Percentiles rank a stretch among this genome's conserved stretches.
These are phyloP conservation scores for Favolaschia claudopus DNA, from an alignment of 768 basidiomycete species.

Conservation along the genomic window DNA sequence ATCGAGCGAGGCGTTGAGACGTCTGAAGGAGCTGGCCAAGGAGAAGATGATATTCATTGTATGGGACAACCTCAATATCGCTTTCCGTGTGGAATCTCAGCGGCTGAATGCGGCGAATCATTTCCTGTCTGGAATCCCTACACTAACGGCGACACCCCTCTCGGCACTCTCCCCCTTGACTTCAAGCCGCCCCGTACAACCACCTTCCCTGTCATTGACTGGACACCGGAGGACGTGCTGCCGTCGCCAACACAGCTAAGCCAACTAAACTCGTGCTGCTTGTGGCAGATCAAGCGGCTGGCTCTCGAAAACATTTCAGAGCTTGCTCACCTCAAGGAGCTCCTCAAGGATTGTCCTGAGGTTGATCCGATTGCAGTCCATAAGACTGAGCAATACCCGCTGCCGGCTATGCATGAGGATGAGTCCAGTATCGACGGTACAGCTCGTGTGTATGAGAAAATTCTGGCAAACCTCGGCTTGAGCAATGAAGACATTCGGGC, in stretches of 20 bases:
- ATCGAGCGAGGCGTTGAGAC: not conserved
- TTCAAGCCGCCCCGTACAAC: constrained; percentile 3
- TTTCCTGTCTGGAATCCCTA: constrained; percentile 28
- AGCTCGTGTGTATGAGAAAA: constrained; percentile 16
- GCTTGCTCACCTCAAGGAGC: not conserved
- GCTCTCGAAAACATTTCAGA: constrained; percentile 5
- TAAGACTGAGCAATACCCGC: constrained; percentile 14
- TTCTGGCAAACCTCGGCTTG: constrained; percentile 5
- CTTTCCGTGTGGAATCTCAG: constrained; percentile 33
- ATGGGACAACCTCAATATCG: constrained; percentile 42
- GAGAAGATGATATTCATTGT: constrained; percentile 26
- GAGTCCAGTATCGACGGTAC: constrained; percentile 25
- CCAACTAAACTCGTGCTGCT: not conserved
- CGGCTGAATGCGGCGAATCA: constrained; percentile 31
- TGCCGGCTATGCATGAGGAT: constrained; percentile 29
- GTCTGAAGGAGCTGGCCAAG: constrained; percentile 28
- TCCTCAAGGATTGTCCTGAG: not conserved
- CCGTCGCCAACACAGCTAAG: not conserved
- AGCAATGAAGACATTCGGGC: constrained; percentile 8
- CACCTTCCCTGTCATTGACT: not conserved
- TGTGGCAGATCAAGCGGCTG: constrained; percentile 8
- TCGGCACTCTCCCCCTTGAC: constrained; percentile 7
- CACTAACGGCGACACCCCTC: constrained; percentile 16
- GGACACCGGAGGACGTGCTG: not conserved
- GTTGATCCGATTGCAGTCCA: constrained; percentile 20